Evolutionary conservation across 129 eudicot species (phyloP), one percentile per base, ranked within the genome.

Genomic region (Chrysanthemum seticuspe): DNA sequence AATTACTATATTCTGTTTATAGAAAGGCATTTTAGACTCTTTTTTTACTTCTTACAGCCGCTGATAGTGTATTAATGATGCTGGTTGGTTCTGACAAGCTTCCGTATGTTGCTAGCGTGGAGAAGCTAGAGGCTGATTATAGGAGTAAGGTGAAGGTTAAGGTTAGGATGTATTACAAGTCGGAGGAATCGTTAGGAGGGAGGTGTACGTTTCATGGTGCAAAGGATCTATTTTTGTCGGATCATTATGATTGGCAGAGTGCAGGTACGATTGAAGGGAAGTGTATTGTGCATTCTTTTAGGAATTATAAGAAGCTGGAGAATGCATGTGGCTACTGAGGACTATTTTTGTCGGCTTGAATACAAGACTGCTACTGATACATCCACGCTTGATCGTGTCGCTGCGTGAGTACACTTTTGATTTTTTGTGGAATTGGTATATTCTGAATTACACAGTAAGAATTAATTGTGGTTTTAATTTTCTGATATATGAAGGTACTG

Each of bases 261-360:
- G 73, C 62, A 0, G 49, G 53, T 68, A 68, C 0, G n/a, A n/a
- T n/a, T n/a, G n/a, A n/a, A n/a, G n/a, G n/a, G n/a, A n/a, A n/a
- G n/a, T n/a, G n/a, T n/a, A n/a, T n/a, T n/a, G n/a, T n/a, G n/a
- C n/a, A n/a, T n/a, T n/a, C n/a, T n/a, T n/a, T n/a, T n/a, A n/a
- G n/a, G n/a, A n/a, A n/a, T n/a, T n/a, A n/a, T n/a, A n/a, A n/a
- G n/a, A n/a, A n/a, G n/a, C n/a, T n/a, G n/a, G n/a, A n/a, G n/a
- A n/a, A n/a, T n/a, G n/a, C n/a, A n/a, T n/a, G n/a, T n/a, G n/a
- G n/a, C n/a, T n/a, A n/a, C n/a, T n/a, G 75, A 57, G 14, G 75
- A 71, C 21, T 71, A 71, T 51, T 71, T 71, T 16, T 57, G 75
- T 71, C 65, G 75, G 56, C 57, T 71, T 57, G 75, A 71, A 13